Conservation (phyloP, 805 yeast species). For the Spathaspora sp. region DNA sequence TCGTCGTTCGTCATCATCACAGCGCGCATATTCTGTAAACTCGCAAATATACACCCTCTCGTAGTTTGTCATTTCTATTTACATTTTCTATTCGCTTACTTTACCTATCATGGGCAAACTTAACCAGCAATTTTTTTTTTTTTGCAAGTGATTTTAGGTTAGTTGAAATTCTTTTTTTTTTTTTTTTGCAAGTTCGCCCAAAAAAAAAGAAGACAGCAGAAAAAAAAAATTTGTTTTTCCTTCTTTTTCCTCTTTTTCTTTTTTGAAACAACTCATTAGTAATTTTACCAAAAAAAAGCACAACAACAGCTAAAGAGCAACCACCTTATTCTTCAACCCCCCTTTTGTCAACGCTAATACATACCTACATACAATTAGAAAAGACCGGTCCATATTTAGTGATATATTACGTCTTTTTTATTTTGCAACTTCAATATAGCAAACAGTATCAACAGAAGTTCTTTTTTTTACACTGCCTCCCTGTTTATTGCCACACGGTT, state of each 20-base stretch:
- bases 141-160: not conserved
- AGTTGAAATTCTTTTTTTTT: not conserved
- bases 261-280: conserved; percentile 1
- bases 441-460: not conserved
- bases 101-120: no score
- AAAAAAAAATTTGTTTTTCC: not conserved
- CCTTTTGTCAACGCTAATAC: not conserved
- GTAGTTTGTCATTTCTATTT: no score
- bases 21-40: no score
- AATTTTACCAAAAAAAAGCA: not conserved
- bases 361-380: not conserved
- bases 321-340: not conserved
- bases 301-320: not conserved
- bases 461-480: not conserved
- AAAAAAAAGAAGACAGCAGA: not conserved
- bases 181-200: not conserved
- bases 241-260: not conserved
- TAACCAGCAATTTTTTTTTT: not conserved
- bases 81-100: no score
- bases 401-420: not conserved
- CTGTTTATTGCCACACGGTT: not conserved
- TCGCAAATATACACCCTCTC: no score
- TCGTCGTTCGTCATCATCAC: no score
- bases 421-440: not conserved
- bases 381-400: not conserved